Evolutionary conservation across 2,329 filamentous ascomycete genomes (phyloP), one percentile per base, ranked within the genome.

Genomic region (Paracamarosporium sp.): DNA sequence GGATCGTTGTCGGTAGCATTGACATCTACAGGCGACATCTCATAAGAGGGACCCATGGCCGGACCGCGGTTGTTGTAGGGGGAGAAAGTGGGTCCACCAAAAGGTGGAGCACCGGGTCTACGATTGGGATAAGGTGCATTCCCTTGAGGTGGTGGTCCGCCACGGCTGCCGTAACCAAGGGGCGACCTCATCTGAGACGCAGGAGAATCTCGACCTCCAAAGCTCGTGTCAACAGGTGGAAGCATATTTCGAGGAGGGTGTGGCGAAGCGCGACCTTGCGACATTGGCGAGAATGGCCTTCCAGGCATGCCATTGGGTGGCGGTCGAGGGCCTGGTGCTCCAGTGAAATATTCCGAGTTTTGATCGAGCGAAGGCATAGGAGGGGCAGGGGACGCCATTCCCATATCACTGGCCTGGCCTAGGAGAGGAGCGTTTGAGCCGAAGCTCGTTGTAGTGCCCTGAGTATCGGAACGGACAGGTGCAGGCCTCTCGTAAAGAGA

Each of bases 401-500:
- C 87, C 85, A 90, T 89, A 6, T 83, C 82, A 30, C 83, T 82
- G 5, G 88, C 87, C 57, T 85, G 81, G 17, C 79, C 76, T 35
- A 90, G 76, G 5, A 92, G 81, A 1, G 90, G 86, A 7, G 85
- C 83, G 59, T 88, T 86, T 2, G 89, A 87, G 12, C 82, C 85
- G 68, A 87, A 89, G 69, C 83, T 90, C n/a, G 80, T 67, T 44
- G 70, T 77, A 2, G 89, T 89, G 17, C 79, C 78, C 60, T 83
- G 81, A 0, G 90, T 90, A 43, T 76, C 68, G n/a, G 75, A 73
- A 52, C 81, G 68, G 1, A 60, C 65, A 43, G 77, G 75, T 9
- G 63, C 63, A 30, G 80, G 78, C 44, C 79, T 72, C 52, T 73
- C 68, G 51, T 60, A 60, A 73, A 76, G 74, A 75, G 71, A 84